phyloP scores from a whole-genome alignment of 306 rosid species.

The Trichosanthes cucumerina region DNA sequence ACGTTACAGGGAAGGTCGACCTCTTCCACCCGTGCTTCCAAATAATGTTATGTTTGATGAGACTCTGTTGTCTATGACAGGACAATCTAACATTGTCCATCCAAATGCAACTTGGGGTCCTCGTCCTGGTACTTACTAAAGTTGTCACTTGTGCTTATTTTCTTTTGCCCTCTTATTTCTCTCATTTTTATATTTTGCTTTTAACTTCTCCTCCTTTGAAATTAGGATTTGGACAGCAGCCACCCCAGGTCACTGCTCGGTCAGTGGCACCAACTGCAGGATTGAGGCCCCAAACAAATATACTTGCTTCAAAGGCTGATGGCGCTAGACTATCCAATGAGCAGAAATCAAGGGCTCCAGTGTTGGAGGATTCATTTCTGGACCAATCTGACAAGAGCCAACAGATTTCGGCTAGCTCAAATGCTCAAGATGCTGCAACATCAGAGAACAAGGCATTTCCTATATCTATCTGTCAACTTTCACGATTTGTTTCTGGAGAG shows the following conservation, averaged over 20 bases:
- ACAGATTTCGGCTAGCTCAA: constrained; percentile 29
- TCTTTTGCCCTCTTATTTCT: constrained; percentile 5
- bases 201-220: not conserved
- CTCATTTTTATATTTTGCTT: not conserved
- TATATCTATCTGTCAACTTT: not conserved
- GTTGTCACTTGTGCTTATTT: constrained; percentile 4
- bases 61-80: constrained; percentile 65
- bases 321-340: constrained; percentile 37
- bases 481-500: not conserved
- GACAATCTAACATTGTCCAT: constrained; percentile 48
- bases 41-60: constrained; percentile 57
- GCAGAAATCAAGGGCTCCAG: constrained; percentile 38
- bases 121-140: constrained; percentile 32
- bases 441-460: constrained; percentile 45
- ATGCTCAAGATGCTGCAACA: constrained; percentile 27
- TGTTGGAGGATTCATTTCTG: constrained; percentile 45
- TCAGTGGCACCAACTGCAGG: constrained; percentile 38
- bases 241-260: constrained; percentile 42
- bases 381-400: constrained; percentile 31
- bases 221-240: constrained; percentile 77
- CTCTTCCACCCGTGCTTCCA: constrained; percentile 76
- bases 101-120: constrained; percentile 68
- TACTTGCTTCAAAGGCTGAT: constrained; percentile 28
- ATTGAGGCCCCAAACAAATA: constrained; percentile 42
- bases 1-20: constrained; percentile 78